phyloP scores from a whole-genome alignment of 2,329 filamentous ascomycete species.

The Aspergillus sp. region DNA sequence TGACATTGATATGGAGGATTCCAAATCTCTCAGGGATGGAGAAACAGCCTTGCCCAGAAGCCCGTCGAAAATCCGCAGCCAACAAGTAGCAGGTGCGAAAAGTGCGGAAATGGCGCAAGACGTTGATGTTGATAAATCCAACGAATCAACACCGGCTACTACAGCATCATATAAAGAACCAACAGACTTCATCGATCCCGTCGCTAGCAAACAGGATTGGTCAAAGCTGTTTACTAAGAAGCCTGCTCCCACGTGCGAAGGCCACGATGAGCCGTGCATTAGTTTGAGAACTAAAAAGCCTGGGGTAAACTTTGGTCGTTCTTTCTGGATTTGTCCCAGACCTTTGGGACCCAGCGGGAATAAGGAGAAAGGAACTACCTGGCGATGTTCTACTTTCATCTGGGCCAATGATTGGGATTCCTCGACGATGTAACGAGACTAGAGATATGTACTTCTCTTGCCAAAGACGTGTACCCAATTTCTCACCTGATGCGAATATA shows the following conservation, averaged over 20 bases:
- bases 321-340: slow-evolving; percentile 69
- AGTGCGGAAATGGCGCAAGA: neutral
- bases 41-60: neutral
- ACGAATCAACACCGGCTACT: slow-evolving; percentile 7
- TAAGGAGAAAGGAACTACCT: slow-evolving; percentile 80
- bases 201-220: slow-evolving; percentile 79
- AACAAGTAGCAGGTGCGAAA: neutral
- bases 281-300: slow-evolving; percentile 83
- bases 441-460: neutral
- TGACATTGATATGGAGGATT: neutral
- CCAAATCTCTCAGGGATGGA: neutral
- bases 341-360: slow-evolving; percentile 82
- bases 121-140: neutral
- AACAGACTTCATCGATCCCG: slow-evolving; percentile 62
- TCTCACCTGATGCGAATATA: neutral
- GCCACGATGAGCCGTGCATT: slow-evolving; percentile 81
- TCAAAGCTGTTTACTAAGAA: slow-evolving; percentile 77
- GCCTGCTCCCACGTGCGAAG: slow-evolving; percentile 73
- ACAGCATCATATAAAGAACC: slow-evolving; percentile 33
- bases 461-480: neutral
- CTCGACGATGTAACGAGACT: slow-evolving; percentile 2
- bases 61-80: neutral
- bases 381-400: slow-evolving; percentile 84
- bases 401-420: slow-evolving; percentile 65
- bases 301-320: slow-evolving; percentile 72